These are phyloP conservation scores for Oxytropis ochrocephala DNA, from an alignment of 306 rosid genomes.

Conservation along the genomic window DNA sequence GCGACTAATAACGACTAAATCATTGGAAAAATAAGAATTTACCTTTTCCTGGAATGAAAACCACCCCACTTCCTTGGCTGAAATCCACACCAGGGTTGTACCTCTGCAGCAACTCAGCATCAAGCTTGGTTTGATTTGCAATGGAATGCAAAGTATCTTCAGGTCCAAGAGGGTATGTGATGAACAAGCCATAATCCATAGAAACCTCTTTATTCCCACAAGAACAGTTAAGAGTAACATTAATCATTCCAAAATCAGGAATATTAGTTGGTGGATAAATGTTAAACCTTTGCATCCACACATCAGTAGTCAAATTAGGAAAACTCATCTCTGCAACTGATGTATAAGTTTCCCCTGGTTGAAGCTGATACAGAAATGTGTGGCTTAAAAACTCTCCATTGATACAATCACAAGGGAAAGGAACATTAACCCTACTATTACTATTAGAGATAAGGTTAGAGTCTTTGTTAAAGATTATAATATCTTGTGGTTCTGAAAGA, in stretches of 20 bases:
- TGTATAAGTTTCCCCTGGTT: constrained; percentile 9
- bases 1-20: too few species aligned
- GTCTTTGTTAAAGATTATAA: constrained; percentile 23
- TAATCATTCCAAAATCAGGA: constrained; percentile 7
- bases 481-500: background rate
- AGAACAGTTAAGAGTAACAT: constrained; percentile 47
- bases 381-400: constrained; percentile 33
- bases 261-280: constrained; percentile 8
- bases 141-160: constrained; percentile 34
- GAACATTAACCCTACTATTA: constrained; percentile 34
- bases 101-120: constrained; percentile 15
- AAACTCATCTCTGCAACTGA: constrained; percentile 13
- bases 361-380: constrained; percentile 22
- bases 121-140: background rate
- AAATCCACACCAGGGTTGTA: constrained; percentile 47
- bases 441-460: too few species aligned
- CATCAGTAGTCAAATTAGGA: constrained; percentile 37
- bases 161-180: constrained; percentile 44
- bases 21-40: too few species aligned
- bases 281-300: constrained; percentile 33
- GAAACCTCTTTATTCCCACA: constrained; percentile 44
- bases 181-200: constrained; percentile 43
- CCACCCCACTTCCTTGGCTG: constrained; percentile 29
- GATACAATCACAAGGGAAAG: constrained; percentile 44
- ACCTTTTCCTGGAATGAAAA: constrained; percentile 61